These are phyloP conservation scores for Fusarium buxicola DNA, from an alignment of 2,329 filamentous ascomycete species.

Conservation along the genomic window DNA sequence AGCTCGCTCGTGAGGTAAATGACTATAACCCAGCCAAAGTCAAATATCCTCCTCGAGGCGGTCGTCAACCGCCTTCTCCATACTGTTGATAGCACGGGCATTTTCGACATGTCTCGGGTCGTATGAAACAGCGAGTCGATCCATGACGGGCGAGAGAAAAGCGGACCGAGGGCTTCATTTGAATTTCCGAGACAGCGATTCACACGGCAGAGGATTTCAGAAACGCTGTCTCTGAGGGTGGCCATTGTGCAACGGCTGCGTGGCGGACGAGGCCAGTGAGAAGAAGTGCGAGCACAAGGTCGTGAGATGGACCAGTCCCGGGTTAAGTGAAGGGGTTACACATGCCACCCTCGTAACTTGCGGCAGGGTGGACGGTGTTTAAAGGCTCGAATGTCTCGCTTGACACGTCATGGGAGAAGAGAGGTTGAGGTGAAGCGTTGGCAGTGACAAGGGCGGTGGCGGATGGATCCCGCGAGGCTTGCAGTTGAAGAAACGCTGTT, in stretches of 20 bases:
- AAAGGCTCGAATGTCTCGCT: conserved; percentile 11
- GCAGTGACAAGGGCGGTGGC: conserved; percentile 14
- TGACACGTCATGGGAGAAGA: conserved; percentile 23
- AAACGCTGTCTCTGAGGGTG: conserved; percentile 33
- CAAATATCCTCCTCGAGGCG: conserved; percentile 11
- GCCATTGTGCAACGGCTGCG: conserved; percentile 40
- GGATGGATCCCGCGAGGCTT: conserved; percentile 17
- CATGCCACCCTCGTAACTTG: conserved; percentile 28
- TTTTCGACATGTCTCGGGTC: conserved; percentile 39
- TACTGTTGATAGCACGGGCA: conserved; percentile 24
- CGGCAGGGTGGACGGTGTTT: conserved; percentile 31
- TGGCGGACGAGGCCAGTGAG: conserved; percentile 17
- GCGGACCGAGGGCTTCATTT: conserved; percentile 35
- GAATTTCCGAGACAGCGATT: conserved; percentile 47
- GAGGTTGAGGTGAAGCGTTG: not conserved
- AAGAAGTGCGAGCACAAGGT: conserved; percentile 18
- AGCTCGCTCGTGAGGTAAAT: conserved; percentile 58
- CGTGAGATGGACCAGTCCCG: not conserved
- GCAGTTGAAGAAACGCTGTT: conserved; percentile 13
- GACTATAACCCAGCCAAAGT: conserved; percentile 49
- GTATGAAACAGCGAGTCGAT: conserved; percentile 38
- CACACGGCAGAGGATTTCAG: conserved; percentile 41
- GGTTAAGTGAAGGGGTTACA: conserved; percentile 33
- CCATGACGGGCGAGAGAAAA: conserved; percentile 22
- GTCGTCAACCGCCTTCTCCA: conserved; percentile 35